Evolutionary conservation across 805 yeast genomes (phyloP).

Genomic region (Metschnikowia hibisci): DNA sequence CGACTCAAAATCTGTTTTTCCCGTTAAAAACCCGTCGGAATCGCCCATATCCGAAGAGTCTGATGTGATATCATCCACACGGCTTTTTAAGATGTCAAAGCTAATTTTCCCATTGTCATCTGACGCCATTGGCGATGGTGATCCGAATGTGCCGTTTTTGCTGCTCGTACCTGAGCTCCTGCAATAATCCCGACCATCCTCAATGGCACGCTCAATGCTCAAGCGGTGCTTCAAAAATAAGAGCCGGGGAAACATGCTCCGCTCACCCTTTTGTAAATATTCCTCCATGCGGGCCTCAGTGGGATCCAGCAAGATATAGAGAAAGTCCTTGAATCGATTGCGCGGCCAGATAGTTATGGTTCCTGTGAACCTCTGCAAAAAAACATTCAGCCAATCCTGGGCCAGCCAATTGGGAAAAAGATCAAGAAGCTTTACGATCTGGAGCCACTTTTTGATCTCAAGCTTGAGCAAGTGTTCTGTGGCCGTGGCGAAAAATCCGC

Average conservation of each 20-base stretch:
- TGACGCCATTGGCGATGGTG: slow-evolving; percentile 11
- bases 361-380: slow-evolving; percentile 72
- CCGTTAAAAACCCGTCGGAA: neutral
- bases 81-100: slow-evolving; percentile 5
- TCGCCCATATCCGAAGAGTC: slow-evolving; percentile 9
- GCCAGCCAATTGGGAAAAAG: slow-evolving; percentile 64
- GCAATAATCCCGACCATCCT: slow-evolving; percentile 39
- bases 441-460: slow-evolving; percentile 75
- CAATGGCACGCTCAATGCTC: slow-evolving; percentile 61
- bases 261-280: slow-evolving; percentile 60
- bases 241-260: slow-evolving; percentile 62
- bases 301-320: slow-evolving; percentile 66
- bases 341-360: slow-evolving; percentile 76
- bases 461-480: slow-evolving; percentile 65
- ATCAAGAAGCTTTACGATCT: slow-evolving; percentile 60
- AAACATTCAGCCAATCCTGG: slow-evolving; percentile 78
- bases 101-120: slow-evolving; percentile 11
- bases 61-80: slow-evolving; percentile 9
- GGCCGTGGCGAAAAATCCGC: slow-evolving; percentile 74
- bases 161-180: neutral
- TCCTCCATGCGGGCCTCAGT: slow-evolving; percentile 50
- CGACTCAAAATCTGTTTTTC: neutral
- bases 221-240: slow-evolving; percentile 62
- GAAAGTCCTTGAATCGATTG: slow-evolving; percentile 54
- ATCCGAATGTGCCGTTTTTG: neutral